Conservation (phyloP, 345 rosid genomes). For the Triadica sebifera region DNA sequence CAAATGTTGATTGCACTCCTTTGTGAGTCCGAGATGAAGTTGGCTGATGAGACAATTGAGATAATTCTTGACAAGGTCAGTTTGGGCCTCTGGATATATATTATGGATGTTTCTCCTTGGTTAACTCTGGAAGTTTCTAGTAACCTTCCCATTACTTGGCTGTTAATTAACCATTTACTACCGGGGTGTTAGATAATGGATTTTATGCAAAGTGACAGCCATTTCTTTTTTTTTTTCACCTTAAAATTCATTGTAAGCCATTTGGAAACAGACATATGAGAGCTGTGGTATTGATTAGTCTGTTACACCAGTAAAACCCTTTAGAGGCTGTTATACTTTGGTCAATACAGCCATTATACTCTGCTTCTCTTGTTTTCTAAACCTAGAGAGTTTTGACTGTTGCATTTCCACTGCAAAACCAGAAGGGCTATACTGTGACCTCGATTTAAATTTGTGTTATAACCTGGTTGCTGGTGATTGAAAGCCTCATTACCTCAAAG, state of each 20-base stretch:
- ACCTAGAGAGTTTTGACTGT: neutral
- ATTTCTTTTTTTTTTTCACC: neutral
- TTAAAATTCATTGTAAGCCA: neutral
- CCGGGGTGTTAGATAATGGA: too few relatives aligned
- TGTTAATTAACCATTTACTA: neutral
- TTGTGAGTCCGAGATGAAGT: slow-evolving; percentile 91
- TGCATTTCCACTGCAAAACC: neutral
- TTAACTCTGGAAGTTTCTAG: too few relatives aligned
- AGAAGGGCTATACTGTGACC: too few relatives aligned
- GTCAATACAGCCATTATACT: neutral
- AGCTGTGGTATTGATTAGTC: neutral
- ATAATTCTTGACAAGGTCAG: slow-evolving; percentile 88
- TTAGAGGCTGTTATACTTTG: neutral
- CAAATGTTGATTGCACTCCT: slow-evolving; percentile 98
- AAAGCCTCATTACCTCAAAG: too few relatives aligned
- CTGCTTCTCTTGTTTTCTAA: neutral
- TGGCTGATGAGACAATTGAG: slow-evolving; percentile 97
- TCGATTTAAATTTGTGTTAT: too few relatives aligned
- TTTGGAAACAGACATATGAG: neutral
- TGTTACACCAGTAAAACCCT: too few relatives aligned
- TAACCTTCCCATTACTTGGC: too few relatives aligned
- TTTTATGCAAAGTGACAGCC: too few relatives aligned
- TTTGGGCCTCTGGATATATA: neutral
- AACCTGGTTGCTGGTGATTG: too few relatives aligned
- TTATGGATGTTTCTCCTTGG: neutral